phyloP scores from a whole-genome alignment of 768 basidiomycete species.

The Mycena crocata region DNA sequence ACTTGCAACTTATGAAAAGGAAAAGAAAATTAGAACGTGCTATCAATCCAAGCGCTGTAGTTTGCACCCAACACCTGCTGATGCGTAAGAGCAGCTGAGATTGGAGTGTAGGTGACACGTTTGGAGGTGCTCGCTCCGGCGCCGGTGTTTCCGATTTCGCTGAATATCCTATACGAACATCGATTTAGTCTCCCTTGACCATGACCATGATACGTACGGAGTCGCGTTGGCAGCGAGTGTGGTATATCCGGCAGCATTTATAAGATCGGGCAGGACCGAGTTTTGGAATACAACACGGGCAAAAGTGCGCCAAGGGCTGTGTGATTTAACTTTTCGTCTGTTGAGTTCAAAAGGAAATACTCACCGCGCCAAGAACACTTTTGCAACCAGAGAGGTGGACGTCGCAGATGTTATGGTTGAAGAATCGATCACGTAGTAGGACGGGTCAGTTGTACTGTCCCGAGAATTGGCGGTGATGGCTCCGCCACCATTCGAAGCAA shows the following conservation, averaged over 20 bases:
- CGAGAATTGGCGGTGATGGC: constrained; percentile 45
- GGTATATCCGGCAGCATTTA: constrained; percentile 41
- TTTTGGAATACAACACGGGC: constrained; percentile 44
- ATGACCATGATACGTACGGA: constrained; percentile 30
- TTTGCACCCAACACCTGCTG: constrained; percentile 37
- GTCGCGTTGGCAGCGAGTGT: constrained; percentile 40
- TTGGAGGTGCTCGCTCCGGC: constrained; percentile 39
- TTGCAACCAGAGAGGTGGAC: constrained; percentile 32
- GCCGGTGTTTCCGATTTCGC: constrained; percentile 41
- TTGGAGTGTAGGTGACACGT: constrained; percentile 37
- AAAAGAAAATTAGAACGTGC: constrained; percentile 13
- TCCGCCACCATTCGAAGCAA: constrained; percentile 40
- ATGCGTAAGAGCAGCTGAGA: constrained; percentile 35
- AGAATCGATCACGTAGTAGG: constrained; percentile 43
- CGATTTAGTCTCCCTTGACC: not conserved
- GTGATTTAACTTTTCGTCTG: not conserved
- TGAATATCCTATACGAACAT: constrained; percentile 33
- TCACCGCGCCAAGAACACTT: constrained; percentile 39
- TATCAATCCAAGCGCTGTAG: constrained; percentile 38
- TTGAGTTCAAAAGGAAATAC: not conserved
- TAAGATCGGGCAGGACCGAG: constrained; percentile 37
- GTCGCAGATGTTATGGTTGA: constrained; percentile 37
- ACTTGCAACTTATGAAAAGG: no score
- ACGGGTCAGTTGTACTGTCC: constrained; percentile 30
- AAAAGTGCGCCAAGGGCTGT: constrained; percentile 30